Base-by-base conservation (phyloP, 2,329 filamentous ascomycete species). In the Aspergillus pseudoglaucus region DNA sequence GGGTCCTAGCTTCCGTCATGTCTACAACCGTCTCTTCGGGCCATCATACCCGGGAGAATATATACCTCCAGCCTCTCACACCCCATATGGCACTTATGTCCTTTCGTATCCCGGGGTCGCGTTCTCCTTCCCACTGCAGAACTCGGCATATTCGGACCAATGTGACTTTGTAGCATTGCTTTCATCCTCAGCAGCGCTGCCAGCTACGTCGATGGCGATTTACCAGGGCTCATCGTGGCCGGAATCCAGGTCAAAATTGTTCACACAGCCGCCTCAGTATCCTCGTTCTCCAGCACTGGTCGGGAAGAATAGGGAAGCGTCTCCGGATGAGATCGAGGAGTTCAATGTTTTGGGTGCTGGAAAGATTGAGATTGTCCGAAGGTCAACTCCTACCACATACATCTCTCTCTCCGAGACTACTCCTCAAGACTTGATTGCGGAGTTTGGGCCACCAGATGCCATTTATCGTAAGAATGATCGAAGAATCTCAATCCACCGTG, bases 41-140 rank as follows among this genome's bases (percentile, higher is more conserved):
- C 90, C 90, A 15, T 94, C 91, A 0, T 97, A 95, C 65, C 87
- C 87, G 1, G 93, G 93, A 53, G 93, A 98, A 73, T 98, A 91
- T 62, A 78, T 95, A 33, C 79, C 85, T 7, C 82, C 88, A 1
- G 66, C 69, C 6, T 61, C 73, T 1, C 75, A 73, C 3, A 75
- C 76, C 9, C 74, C 75, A 14, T 72, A 77, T 49, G 90, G 90
- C 14, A 86, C 82, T 18, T 98, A 97, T 63, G 83, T 95, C 30
- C 75, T 98, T 30, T 97, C 91, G 1, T 98, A 96, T 69, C 90
- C 91, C 1, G 93, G 93, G 0, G 83, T 98, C 25, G 89, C 91
- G 0, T 96, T 97, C 65, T 90, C 87, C 33, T 98, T 98, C 56
- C 83, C 88, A 0, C 75, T 97, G 25, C 78, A 84, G 44, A 74